phyloP scores from a whole-genome alignment of 2,329 filamentous ascomycete species.

The Fonsecaea nubica region DNA sequence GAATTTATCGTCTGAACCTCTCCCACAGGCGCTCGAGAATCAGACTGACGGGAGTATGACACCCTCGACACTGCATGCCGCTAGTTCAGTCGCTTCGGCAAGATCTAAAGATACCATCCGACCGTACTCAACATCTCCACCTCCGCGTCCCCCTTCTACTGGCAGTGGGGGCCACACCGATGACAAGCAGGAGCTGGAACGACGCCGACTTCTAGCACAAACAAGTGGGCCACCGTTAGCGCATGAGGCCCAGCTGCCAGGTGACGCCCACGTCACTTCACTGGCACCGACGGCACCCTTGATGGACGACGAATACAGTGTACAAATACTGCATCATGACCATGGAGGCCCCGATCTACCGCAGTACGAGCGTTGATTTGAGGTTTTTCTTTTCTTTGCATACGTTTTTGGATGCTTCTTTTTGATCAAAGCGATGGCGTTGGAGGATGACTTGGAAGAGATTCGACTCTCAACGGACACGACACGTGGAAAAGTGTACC shows the following conservation, averaged over 20 bases:
- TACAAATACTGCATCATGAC: slow-evolving; percentile 46
- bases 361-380: slow-evolving; percentile 50
- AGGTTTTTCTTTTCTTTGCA: slow-evolving; percentile 1
- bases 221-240: slow-evolving; percentile 64
- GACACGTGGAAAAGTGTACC: background rate
- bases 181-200: slow-evolving; percentile 81
- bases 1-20: slow-evolving; percentile 50
- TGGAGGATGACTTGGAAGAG: slow-evolving; percentile 19
- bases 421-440: slow-evolving; percentile 34
- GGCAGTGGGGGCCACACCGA: slow-evolving; percentile 59
- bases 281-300: slow-evolving; percentile 61
- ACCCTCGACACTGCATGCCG: slow-evolving; percentile 32
- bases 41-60: slow-evolving; percentile 43
- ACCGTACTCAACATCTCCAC: slow-evolving; percentile 34
- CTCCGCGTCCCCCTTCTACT: slow-evolving; percentile 40
- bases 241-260: slow-evolving; percentile 36
- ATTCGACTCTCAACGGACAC: slow-evolving; percentile 2
- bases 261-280: slow-evolving; percentile 27
- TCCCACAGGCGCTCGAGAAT: slow-evolving; percentile 47
- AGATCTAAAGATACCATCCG: slow-evolving; percentile 44
- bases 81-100: slow-evolving; percentile 39
- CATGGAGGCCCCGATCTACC: slow-evolving; percentile 51
- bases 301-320: slow-evolving; percentile 61
- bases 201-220: slow-evolving; percentile 67
- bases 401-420: slow-evolving; percentile 17